Evolutionary conservation across 2,329 filamentous ascomycete genomes (phyloP).

Genomic region (Beauveria pseudobassiana): DNA sequence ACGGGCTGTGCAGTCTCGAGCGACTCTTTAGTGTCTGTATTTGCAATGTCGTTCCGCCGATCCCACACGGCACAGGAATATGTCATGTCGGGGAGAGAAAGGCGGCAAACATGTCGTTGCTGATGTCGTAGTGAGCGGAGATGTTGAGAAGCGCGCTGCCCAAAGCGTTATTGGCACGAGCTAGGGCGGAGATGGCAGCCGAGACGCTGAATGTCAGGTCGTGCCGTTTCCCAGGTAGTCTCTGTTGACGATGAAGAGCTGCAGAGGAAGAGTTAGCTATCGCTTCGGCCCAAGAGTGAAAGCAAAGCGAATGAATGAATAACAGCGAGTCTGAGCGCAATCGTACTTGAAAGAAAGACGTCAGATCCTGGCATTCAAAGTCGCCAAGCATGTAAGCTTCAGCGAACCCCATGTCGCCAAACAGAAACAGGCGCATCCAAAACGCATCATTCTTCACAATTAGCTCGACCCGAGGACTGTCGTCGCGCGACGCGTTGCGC

Average conservation of each 20-base stretch:
- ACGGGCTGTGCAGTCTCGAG: conserved; percentile 58
- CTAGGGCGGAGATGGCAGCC: conserved; percentile 49
- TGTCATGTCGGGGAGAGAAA: conserved; percentile 71
- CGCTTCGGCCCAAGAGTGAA: background rate
- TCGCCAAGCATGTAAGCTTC: conserved; percentile 69
- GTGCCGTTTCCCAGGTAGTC: conserved; percentile 55
- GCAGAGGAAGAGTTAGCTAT: background rate
- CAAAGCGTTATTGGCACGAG: conserved; percentile 49
- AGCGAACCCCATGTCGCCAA: conserved; percentile 69
- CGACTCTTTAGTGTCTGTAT: conserved; percentile 42
- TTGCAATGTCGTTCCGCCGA: conserved; percentile 9
- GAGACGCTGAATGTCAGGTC: conserved; percentile 54
- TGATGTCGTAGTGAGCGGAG: conserved; percentile 67
- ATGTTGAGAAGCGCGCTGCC: conserved; percentile 57
- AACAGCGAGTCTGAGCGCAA: background rate
- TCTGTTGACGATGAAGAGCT: conserved; percentile 67
- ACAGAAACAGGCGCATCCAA: conserved; percentile 61
- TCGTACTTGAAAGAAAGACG: conserved; percentile 57
- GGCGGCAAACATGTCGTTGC: conserved; percentile 67
- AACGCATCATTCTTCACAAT: conserved; percentile 58
- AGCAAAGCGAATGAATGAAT: background rate
- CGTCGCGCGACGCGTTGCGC: conserved; percentile 26
- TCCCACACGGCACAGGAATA: conserved; percentile 65
- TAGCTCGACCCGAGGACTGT: conserved; percentile 41
- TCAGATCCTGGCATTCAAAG: conserved; percentile 58